Evolutionary conservation across 768 basidiomycete species (phyloP).

Genomic region (Clavulina sp.): DNA sequence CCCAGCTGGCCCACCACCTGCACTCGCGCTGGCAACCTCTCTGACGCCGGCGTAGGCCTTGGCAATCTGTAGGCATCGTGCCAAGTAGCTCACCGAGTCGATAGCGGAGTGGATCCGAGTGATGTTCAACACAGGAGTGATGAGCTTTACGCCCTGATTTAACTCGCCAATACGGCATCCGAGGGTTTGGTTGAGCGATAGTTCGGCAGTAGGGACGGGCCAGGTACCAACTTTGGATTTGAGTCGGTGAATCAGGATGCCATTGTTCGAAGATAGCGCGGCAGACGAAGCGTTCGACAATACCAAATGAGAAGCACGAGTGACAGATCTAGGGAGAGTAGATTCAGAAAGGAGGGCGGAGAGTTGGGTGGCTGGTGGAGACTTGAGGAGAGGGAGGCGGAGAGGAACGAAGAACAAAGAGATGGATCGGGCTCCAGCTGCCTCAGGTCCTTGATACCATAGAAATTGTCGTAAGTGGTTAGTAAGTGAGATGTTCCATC

Average conservation of each 20-base stretch:
- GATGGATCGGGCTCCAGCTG: constrained; percentile 41
- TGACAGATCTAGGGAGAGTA: not conserved
- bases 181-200: constrained; percentile 38
- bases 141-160: constrained; percentile 45
- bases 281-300: not conserved
- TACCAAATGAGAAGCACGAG: not conserved
- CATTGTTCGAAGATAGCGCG: constrained; percentile 26
- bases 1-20: constrained; percentile 25
- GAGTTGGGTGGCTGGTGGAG: constrained; percentile 6
- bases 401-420: constrained; percentile 64
- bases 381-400: constrained; percentile 12
- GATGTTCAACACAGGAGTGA: constrained; percentile 58
- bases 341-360: not conserved
- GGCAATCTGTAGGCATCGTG: constrained; percentile 47
- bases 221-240: constrained; percentile 70
- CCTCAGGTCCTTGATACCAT: not conserved
- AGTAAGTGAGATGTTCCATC: constrained; percentile 15
- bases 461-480: not conserved
- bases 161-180: constrained; percentile 44
- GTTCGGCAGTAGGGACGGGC: constrained; percentile 57
- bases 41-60: constrained; percentile 46
- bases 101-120: constrained; percentile 54
- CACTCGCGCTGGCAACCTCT: constrained; percentile 19
- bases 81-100: constrained; percentile 35
- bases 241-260: constrained; percentile 49